Evolutionary conservation across 495 filamentous ascomycete genomes (phyloP).

Genomic region (Aspergillus sparsus): DNA sequence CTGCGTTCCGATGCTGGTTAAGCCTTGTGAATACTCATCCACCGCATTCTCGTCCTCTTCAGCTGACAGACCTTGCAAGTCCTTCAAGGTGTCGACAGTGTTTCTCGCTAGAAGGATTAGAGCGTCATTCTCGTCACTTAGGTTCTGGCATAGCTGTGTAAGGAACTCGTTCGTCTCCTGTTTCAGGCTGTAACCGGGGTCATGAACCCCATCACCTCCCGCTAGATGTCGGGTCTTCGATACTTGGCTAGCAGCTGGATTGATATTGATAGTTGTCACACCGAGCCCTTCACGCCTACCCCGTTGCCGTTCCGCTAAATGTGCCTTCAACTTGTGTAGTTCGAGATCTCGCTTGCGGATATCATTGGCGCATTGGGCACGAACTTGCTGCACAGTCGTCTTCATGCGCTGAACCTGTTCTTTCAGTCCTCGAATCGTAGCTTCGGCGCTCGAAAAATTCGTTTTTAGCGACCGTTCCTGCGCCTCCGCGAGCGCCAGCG

Average conservation of each 20-base stretch:
- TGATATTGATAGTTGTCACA: conserved; percentile 54
- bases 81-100: conserved; percentile 69
- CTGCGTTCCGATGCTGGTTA: conserved; percentile 39
- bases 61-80: conserved; percentile 74
- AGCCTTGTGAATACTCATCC: conserved; percentile 38
- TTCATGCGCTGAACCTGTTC: conserved; percentile 81
- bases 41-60: conserved; percentile 45
- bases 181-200: conserved; percentile 69
- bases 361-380: conserved; percentile 86
- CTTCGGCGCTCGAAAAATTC: conserved; percentile 71
- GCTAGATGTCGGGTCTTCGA: conserved; percentile 30
- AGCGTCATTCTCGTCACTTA: conserved; percentile 93
- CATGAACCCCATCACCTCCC: conserved; percentile 51
- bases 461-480: conserved; percentile 68
- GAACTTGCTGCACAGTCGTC: conserved; percentile 73
- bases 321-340: conserved; percentile 83
- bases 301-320: conserved; percentile 60
- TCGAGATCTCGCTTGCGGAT: conserved; percentile 88
- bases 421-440: conserved; percentile 64
- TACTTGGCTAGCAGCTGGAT: conserved; percentile 39
- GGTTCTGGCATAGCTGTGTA: conserved; percentile 78
- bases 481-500: conserved; percentile 71
- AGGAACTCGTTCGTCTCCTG: conserved; percentile 92
- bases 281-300: conserved; percentile 52
- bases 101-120: conserved; percentile 71